phyloP scores from a whole-genome alignment of 2,329 filamentous ascomycete species.

The Fusarium guadeloupense region DNA sequence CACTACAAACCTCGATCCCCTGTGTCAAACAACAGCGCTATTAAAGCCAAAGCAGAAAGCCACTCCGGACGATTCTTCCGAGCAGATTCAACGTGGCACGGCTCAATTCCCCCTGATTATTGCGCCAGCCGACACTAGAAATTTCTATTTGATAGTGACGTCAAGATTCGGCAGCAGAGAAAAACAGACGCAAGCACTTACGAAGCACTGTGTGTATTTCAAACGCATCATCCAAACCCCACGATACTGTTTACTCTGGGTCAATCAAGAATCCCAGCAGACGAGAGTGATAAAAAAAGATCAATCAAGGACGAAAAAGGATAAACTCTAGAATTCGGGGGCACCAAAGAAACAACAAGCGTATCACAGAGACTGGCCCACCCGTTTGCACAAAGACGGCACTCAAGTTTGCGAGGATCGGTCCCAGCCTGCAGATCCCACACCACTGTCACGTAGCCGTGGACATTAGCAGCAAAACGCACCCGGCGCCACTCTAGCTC shows the following conservation, averaged over 20 bases:
- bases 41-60: constrained; percentile 27
- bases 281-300: constrained; percentile 22
- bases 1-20: constrained; percentile 21
- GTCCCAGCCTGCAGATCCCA: constrained; percentile 29
- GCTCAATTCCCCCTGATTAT: constrained; percentile 30
- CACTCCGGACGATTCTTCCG: constrained; percentile 29
- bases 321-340: constrained; percentile 35
- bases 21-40: constrained; percentile 16
- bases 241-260: background rate
- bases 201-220: constrained; percentile 14
- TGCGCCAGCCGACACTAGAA: constrained; percentile 23
- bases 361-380: constrained; percentile 1
- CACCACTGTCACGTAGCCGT: constrained; percentile 29
- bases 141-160: constrained; percentile 30
- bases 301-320: constrained; percentile 37
- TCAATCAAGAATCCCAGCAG: background rate
- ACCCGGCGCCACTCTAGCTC: constrained; percentile 12
- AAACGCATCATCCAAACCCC: constrained; percentile 7
- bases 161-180: constrained; percentile 14
- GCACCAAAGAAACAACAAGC: constrained; percentile 9
- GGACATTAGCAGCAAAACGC: constrained; percentile 14
- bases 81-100: constrained; percentile 34
- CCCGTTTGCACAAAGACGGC: constrained; percentile 4
- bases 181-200: constrained; percentile 28
- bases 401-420: constrained; percentile 22